These are phyloP conservation scores for Paraphaeosphaeria sporulosa DNA, from an alignment of 2,329 filamentous ascomycete species.

Conservation along the genomic window DNA sequence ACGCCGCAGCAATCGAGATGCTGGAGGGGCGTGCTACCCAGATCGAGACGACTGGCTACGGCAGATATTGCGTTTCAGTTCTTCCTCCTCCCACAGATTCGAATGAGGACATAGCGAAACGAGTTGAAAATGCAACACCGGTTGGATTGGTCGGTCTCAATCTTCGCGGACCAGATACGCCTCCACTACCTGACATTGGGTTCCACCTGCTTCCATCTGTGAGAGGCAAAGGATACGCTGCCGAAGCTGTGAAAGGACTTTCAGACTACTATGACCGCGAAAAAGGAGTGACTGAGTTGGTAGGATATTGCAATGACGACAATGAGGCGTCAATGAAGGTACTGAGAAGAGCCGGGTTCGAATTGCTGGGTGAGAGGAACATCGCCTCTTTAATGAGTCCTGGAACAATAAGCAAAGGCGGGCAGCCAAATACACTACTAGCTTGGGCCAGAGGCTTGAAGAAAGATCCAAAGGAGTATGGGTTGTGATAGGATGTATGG, in stretches of 20 bases:
- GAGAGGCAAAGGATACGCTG: slow-evolving; percentile 9
- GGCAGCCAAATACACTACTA: not conserved
- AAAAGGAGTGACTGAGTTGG: slow-evolving; percentile 6
- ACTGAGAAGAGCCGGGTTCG: not conserved
- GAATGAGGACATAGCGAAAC: not conserved
- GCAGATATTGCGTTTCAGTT: slow-evolving; percentile 7
- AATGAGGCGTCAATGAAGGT: slow-evolving; percentile 3
- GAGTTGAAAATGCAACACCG: not conserved
- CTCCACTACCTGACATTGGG: slow-evolving; percentile 6
- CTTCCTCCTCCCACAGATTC: not conserved
- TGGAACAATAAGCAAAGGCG: not conserved
- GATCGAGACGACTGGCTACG: slow-evolving; percentile 9
- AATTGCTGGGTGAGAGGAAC: not conserved
- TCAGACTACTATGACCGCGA: not conserved
- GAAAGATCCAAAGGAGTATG: slow-evolving; percentile 4
- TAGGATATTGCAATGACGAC: slow-evolving; percentile 7
- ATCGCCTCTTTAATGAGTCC: not conserved
- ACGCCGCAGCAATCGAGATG: not conserved
- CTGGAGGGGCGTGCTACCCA: slow-evolving; percentile 2
- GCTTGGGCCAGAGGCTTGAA: slow-evolving; percentile 1
- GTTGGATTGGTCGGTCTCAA: slow-evolving; percentile 4
- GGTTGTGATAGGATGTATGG: not conserved
- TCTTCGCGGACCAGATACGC: not conserved
- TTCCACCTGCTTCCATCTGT: not conserved
- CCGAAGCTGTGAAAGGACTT: slow-evolving; percentile 5